Conservation (phyloP, 306 rosid genomes). For the Astragalus glycyphyllos region DNA sequence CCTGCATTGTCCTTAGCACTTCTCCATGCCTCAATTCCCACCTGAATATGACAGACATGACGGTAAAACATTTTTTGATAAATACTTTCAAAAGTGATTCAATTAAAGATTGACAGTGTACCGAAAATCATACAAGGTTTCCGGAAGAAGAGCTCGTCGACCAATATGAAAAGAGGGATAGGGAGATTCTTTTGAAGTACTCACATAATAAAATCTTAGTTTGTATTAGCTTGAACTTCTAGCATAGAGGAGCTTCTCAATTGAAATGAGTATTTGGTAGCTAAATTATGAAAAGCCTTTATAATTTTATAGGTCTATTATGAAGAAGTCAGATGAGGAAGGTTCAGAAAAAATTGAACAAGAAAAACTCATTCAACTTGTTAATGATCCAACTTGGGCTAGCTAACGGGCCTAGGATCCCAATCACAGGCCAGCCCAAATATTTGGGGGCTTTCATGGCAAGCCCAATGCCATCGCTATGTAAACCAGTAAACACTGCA, state of each 20-base stretch:
- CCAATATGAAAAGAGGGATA: neutral
- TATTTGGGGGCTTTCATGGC: too few species aligned
- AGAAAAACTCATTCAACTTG: neutral
- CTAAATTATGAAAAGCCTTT: neutral
- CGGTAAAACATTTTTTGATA: neutral
- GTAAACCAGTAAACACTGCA: too few species aligned
- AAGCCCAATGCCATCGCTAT: too few species aligned
- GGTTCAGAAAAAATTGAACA: neutral
- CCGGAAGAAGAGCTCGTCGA: neutral
- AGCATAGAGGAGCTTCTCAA: neutral
- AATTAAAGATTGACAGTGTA: neutral
- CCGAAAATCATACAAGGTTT: neutral
- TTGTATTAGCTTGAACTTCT: neutral
- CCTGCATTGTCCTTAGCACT: slow-evolving; percentile 70
- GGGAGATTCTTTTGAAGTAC: neutral
- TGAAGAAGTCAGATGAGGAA: neutral
- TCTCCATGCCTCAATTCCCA: slow-evolving; percentile 87
- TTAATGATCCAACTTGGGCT: too few species aligned
- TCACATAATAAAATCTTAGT: neutral
- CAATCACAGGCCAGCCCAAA: too few species aligned
- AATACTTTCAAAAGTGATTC: neutral
- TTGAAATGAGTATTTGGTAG: neutral
- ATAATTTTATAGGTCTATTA: neutral
- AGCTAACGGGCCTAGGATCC: too few species aligned
- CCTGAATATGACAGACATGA: slow-evolving; percentile 52